Evolutionary conservation across 768 basidiomycete genomes (phyloP).

Genomic region (Gelatoporia subvermispora): DNA sequence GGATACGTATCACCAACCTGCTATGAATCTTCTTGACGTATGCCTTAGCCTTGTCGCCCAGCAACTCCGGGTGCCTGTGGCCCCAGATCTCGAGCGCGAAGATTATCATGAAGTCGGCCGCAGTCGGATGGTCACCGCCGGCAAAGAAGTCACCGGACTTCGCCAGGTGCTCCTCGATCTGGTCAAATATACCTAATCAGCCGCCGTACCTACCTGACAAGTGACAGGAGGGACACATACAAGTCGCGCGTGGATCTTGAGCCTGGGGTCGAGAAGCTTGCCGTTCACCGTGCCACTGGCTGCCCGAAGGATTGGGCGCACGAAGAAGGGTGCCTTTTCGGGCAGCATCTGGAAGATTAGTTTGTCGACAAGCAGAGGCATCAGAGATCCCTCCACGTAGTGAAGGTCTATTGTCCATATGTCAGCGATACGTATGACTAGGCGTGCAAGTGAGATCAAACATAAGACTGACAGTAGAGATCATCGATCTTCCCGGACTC

Average conservation of each 20-base stretch:
- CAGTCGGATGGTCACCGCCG: slow-evolving; percentile 34
- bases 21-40: slow-evolving; percentile 35
- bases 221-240: slow-evolving; percentile 11
- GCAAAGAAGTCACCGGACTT: slow-evolving; percentile 28
- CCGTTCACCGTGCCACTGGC: slow-evolving; percentile 8
- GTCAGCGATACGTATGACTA: background rate
- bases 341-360: slow-evolving; percentile 27
- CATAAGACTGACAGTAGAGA: slow-evolving; percentile 27
- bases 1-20: slow-evolving; percentile 21
- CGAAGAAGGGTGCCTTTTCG: slow-evolving; percentile 24
- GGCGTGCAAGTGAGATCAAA: no score
- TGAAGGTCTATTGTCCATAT: slow-evolving; percentile 20
- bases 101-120: slow-evolving; percentile 42
- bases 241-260: slow-evolving; percentile 21
- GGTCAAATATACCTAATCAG: no score
- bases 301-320: slow-evolving; percentile 24
- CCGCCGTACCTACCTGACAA: no score
- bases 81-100: slow-evolving; percentile 32
- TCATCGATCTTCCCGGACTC: slow-evolving; percentile 23
- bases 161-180: slow-evolving; percentile 36
- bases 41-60: slow-evolving; percentile 31
- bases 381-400: slow-evolving; percentile 31
- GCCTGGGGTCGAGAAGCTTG: slow-evolving; percentile 21
- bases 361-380: slow-evolving; percentile 30
- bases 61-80: slow-evolving; percentile 6